phyloP scores from a whole-genome alignment of 2,329 filamentous ascomycete species.

The Alternaria sp. region DNA sequence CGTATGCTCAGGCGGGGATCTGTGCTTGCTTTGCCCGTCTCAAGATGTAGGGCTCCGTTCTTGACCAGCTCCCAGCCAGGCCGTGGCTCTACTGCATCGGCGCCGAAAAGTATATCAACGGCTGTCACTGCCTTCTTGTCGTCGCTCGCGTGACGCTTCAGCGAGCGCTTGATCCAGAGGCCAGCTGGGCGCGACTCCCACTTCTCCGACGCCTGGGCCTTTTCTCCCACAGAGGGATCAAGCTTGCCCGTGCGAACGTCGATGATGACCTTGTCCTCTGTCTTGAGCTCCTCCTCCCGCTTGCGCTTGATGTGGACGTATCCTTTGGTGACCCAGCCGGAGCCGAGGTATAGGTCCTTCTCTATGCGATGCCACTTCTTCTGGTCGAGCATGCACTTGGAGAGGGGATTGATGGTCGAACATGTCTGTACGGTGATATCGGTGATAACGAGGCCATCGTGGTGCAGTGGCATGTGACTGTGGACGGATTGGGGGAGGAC shows the following conservation, averaged over 20 bases:
- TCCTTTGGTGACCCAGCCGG: constrained; percentile 75
- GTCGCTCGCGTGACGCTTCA: constrained; percentile 75
- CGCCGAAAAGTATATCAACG: constrained; percentile 85
- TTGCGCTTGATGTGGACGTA: constrained; percentile 84
- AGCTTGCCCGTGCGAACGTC: constrained; percentile 77
- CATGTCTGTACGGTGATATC: constrained; percentile 82
- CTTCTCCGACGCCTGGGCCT: constrained; percentile 63
- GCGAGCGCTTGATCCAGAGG: constrained; percentile 81
- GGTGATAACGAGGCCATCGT: constrained; percentile 83
- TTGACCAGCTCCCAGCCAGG: constrained; percentile 82
- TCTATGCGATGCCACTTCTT: constrained; percentile 82
- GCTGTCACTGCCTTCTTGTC: constrained; percentile 77
- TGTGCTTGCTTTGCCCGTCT: constrained; percentile 65
- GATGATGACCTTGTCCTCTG: constrained; percentile 78
- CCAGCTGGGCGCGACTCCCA: constrained; percentile 83
- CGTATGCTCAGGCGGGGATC: constrained; percentile 80
- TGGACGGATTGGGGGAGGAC: constrained; percentile 86
- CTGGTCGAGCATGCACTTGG: constrained; percentile 75
- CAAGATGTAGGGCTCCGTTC: constrained; percentile 68
- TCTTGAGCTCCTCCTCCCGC: constrained; percentile 80
- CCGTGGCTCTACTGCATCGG: constrained; percentile 89
- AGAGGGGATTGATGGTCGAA: constrained; percentile 74
- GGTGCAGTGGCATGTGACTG: constrained; percentile 81
- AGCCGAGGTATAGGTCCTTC: constrained; percentile 84
- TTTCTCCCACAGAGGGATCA: constrained; percentile 67